Conservation (phyloP, 2,329 filamentous ascomycete genomes). For the Pseudocercospora musae region DNA sequence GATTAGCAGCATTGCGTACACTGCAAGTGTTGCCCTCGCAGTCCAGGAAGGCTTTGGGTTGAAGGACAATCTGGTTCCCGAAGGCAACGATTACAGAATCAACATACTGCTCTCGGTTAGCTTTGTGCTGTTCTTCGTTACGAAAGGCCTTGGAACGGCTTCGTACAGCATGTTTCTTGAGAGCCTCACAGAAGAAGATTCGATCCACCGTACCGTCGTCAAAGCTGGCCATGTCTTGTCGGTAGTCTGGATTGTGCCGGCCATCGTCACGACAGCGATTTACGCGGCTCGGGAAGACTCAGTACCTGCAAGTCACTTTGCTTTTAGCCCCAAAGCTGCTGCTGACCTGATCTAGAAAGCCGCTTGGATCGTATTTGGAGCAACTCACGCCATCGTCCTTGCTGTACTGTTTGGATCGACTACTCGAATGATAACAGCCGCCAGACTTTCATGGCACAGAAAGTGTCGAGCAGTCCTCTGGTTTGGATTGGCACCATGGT, state of each 20-base stretch:
- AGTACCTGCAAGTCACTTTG: background rate
- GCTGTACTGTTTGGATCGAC: constrained; percentile 1
- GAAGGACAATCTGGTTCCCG: background rate
- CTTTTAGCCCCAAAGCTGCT: background rate
- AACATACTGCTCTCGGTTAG: background rate
- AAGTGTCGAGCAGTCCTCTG: constrained; percentile 3
- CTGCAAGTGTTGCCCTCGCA: background rate
- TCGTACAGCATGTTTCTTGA: constrained; percentile 3
- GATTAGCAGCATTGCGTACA: background rate
- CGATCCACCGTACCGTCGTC: background rate
- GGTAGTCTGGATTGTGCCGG: background rate
- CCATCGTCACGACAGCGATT: background rate
- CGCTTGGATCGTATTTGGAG: constrained; percentile 1
- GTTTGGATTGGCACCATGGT: background rate
- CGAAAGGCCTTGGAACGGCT: constrained; percentile 1
- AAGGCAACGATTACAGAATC: background rate
- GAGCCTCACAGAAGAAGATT: background rate
- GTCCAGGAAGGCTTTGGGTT: background rate
- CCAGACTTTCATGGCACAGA: background rate
- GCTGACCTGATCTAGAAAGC: background rate
- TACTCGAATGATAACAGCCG: background rate
- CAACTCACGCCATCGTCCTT: background rate
- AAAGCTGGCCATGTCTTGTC: background rate
- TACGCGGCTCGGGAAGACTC: background rate
- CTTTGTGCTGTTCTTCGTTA: constrained; percentile 2